A percentile compares a stretch with the other conserved stretches of the same genome.
These are phyloP conservation scores for Smittium culicis DNA, from an alignment of 371 early-diverging fungal genomes.

Conservation along the genomic window DNA sequence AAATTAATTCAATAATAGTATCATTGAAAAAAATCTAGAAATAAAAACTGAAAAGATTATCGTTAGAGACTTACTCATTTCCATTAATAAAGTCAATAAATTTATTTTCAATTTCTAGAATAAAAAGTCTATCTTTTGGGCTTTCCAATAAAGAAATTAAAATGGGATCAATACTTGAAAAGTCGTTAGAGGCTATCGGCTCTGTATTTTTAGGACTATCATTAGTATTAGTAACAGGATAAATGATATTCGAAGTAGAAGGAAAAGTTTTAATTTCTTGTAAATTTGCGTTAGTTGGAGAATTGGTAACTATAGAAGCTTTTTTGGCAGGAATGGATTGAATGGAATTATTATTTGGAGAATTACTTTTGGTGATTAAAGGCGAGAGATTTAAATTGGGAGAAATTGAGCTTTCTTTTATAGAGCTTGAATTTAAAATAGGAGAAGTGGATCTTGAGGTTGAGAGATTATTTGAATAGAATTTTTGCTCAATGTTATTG, in stretches of 20 bases:
- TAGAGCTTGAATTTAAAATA: too few relatives aligned
- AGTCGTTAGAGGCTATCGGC: not conserved
- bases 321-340: too few relatives aligned
- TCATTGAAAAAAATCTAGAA: not conserved
- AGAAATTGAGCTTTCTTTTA: too few relatives aligned
- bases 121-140: not conserved
- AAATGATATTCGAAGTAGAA: too few relatives aligned
- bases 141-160: not conserved
- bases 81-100: not conserved
- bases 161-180: not conserved
- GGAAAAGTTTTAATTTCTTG: too few relatives aligned
- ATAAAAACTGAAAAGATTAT: too few relatives aligned
- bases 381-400: too few relatives aligned
- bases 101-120: conserved; percentile 1
- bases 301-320: too few relatives aligned
- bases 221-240: too few relatives aligned
- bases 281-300: too few relatives aligned
- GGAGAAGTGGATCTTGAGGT: not conserved
- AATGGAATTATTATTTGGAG: too few relatives aligned
- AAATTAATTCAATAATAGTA: not conserved
- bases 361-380: too few relatives aligned
- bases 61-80: not conserved
- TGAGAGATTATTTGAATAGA: not conserved
- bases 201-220: not conserved
- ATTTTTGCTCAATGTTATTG: not conserved